Evolutionary conservation across 345 rosid genomes (phyloP), one percentile per base, ranked within the genome.

Genomic region (Luvunga scandens): DNA sequence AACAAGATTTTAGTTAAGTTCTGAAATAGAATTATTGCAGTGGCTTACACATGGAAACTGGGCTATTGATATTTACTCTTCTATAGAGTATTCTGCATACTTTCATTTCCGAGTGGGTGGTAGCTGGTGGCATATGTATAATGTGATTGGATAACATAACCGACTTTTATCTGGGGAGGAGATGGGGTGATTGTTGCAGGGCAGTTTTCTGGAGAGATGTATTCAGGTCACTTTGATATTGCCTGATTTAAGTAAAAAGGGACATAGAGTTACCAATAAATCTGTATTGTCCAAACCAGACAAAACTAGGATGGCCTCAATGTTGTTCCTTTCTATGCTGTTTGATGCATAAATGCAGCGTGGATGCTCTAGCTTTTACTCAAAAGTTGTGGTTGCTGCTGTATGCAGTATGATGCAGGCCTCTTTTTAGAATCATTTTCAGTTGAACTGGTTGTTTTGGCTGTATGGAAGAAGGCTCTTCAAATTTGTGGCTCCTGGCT

Each of bases 391-490:
- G 74, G 78, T 75, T 33, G 45, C 75, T 66, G 56, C 81, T 75
- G 31, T 72, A 56, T 75, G 74, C 94, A 93, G 97, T 85, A 79
- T 27, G 73, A 85, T 79, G 89, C 91, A 86, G 94, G 86, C 72
- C 81, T 81, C 6, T 72, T 78, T 68, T 83, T 83, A 75, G 94
- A 93, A 81, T 89, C 93, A 75, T 89, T 93, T 83, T 88, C 93
- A 34, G 84, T 93, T 76, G 90, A 89, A 19, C 93, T 91, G 28
- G 81, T 90, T 48, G 87, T 90, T 79, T 85, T 90, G 81, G 96
- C 98, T 76, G 72, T 87, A 59, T 93, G 96, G 94, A 91, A 77
- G 82, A 88, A 88, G 82, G 91, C 89, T 73, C 74, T 83, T 80
- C 75, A 84, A 76, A 86, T 93, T 75, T 89, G 90, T 67, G 75